Evolutionary conservation across 805 yeast species (phyloP).

Genomic region (Starmera pachycereana): DNA sequence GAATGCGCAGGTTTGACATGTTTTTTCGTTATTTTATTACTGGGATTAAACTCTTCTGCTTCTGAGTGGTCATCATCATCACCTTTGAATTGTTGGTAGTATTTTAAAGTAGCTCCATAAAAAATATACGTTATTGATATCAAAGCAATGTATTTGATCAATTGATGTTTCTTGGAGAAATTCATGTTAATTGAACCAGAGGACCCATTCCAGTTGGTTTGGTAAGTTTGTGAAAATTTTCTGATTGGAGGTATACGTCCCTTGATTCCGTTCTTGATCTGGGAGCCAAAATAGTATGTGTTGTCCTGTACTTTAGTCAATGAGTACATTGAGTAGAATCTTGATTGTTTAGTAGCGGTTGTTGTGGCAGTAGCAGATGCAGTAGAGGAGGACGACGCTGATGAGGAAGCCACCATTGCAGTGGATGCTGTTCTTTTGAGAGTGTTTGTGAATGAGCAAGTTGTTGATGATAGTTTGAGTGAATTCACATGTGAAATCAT

Average conservation of each 20-base stretch:
- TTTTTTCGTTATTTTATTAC: conserved; percentile 19
- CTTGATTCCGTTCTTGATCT: conserved; percentile 19
- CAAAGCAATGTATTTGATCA: conserved; percentile 19
- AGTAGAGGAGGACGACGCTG: conserved; percentile 20
- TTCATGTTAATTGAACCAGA: conserved; percentile 8
- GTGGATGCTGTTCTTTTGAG: background rate
- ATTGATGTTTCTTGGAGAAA: conserved; percentile 10
- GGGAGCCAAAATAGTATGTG: conserved; percentile 26
- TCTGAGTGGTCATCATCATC: conserved; percentile 15
- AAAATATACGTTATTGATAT: conserved; percentile 18
- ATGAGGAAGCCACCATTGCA: conserved; percentile 1
- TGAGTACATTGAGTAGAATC: conserved; percentile 26
- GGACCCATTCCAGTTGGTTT: background rate
- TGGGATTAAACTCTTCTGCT: conserved; percentile 8
- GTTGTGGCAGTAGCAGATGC: conserved; percentile 51
- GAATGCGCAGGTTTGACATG: conserved; percentile 55
- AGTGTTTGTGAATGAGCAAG: background rate
- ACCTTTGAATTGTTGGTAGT: conserved; percentile 14
- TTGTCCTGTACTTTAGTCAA: conserved; percentile 18
- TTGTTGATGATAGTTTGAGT: background rate
- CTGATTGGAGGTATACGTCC: conserved; percentile 20
- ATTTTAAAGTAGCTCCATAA: conserved; percentile 19
- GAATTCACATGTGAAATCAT: background rate
- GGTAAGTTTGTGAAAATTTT: conserved; percentile 14
- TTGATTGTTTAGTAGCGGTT: conserved; percentile 28